These are phyloP conservation scores for Porphyrellus sp. DNA, from an alignment of 1,284 basidiomycete genomes.

Conservation along the genomic window DNA sequence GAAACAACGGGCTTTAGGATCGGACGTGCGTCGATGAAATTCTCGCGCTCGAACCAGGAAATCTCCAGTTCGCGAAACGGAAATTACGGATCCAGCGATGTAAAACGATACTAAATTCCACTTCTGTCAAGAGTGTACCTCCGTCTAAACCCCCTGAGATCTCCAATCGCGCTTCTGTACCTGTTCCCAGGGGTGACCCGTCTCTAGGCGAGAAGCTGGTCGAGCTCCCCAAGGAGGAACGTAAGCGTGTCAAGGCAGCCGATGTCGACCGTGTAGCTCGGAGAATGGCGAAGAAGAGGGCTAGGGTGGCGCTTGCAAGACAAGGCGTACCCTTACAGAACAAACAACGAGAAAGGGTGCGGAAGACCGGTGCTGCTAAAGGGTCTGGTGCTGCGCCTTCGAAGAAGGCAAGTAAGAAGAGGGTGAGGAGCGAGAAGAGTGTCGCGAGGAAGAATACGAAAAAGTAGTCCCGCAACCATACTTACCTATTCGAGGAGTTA, in stretches of 20 bases:
- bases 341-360: slow-evolving; percentile 43
- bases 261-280: slow-evolving; percentile 80
- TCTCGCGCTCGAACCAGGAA: slow-evolving; percentile 67
- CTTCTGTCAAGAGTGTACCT: slow-evolving; percentile 13
- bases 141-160: slow-evolving; percentile 13
- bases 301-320: slow-evolving; percentile 50
- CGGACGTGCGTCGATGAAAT: slow-evolving; percentile 88
- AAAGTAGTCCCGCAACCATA: slow-evolving; percentile 38
- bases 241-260: slow-evolving; percentile 75
- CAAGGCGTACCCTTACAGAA: slow-evolving; percentile 40
- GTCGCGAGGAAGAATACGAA: slow-evolving; percentile 55
- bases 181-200: slow-evolving; percentile 75
- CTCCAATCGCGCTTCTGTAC: slow-evolving; percentile 10
- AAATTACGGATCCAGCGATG: slow-evolving; percentile 83
- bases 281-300: slow-evolving; percentile 85
- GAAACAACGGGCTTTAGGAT: slow-evolving; percentile 51
- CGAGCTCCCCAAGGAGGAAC: slow-evolving; percentile 77
- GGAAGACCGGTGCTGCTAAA: slow-evolving; percentile 47
- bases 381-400: slow-evolving; percentile 25
- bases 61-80: slow-evolving; percentile 87
- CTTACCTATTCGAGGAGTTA: not conserved
- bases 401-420: slow-evolving; percentile 51
- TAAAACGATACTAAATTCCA: slow-evolving; percentile 53
- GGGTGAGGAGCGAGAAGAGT: slow-evolving; percentile 58
- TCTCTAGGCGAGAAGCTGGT: slow-evolving; percentile 72